Conservation (phyloP, 1,139 yeast genomes). For the Lodderomyces metapsilosis region DNA sequence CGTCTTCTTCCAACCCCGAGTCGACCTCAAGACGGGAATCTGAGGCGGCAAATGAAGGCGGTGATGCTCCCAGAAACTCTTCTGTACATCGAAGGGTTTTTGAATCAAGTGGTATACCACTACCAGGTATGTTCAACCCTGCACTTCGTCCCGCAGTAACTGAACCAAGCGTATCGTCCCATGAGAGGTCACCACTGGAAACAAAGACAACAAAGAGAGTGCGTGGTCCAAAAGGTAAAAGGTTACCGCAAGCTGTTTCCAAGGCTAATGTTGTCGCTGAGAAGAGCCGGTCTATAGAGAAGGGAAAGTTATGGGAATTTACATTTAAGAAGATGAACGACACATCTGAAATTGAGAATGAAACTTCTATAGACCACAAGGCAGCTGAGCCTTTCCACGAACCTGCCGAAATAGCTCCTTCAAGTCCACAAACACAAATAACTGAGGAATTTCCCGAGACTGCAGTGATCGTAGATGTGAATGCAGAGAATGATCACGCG, state of each 20-base stretch:
- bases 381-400: background rate
- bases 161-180: background rate
- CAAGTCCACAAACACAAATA: background rate
- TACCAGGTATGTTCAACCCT: slow-evolving; percentile 61
- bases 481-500: too few species aligned
- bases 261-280: slow-evolving; percentile 37
- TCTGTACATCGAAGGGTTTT: slow-evolving; percentile 26
- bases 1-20: slow-evolving; percentile 2
- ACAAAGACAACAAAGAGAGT: slow-evolving; percentile 40
- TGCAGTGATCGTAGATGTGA: too few species aligned
- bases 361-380: background rate
- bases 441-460: background rate
- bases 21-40: background rate
- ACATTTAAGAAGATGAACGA: slow-evolving; percentile 1
- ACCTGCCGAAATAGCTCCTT: background rate
- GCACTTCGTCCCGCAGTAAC: slow-evolving; percentile 5
- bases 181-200: slow-evolving; percentile 5
- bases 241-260: slow-evolving; percentile 63
- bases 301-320: slow-evolving; percentile 38
- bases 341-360: background rate
- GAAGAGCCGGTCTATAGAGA: slow-evolving; percentile 29
- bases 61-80: background rate
- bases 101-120: slow-evolving; percentile 52
- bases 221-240: slow-evolving; percentile 76
- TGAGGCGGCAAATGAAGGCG: background rate